Conservation (phyloP, 23 red algal genomes). For the Gracilariopsis chorda region DNA sequence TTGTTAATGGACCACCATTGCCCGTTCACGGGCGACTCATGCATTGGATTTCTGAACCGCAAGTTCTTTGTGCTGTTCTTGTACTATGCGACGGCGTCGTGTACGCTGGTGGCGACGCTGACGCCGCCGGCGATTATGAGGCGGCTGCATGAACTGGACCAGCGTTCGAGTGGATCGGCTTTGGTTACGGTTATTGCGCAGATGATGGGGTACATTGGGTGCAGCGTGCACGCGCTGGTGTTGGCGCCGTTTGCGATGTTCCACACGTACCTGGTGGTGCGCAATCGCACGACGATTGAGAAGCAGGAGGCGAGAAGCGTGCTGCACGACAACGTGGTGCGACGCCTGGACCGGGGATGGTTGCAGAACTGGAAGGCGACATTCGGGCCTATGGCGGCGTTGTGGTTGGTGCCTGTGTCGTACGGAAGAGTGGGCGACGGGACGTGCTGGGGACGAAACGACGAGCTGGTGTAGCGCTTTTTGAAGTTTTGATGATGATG, state of each 20-base stretch:
- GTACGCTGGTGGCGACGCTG: slow-evolving; percentile 25
- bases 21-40: slow-evolving; percentile 52
- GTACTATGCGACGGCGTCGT: slow-evolving; percentile 62
- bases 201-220: slow-evolving; percentile 55
- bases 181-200: background rate
- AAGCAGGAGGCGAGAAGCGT: slow-evolving; percentile 15
- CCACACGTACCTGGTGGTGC: slow-evolving; percentile 78
- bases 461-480: background rate
- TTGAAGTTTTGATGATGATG: too few relatives aligned
- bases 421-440: background rate
- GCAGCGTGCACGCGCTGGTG: slow-evolving; percentile 44
- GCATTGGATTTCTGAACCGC: slow-evolving; percentile 87
- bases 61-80: slow-evolving; percentile 91
- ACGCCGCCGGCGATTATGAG: slow-evolving; percentile 32
- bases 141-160: slow-evolving; percentile 6
- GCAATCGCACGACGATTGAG: slow-evolving; percentile 82
- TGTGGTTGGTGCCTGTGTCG: slow-evolving; percentile 51
- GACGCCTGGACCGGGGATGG: slow-evolving; percentile 22
- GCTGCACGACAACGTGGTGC: background rate
- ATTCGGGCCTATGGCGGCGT: slow-evolving; percentile 17
- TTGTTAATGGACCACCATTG: slow-evolving; percentile 81
- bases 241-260: slow-evolving; percentile 69
- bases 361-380: slow-evolving; percentile 25
- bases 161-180: background rate
- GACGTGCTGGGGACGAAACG: background rate